These are phyloP conservation scores for Dryas octopetala DNA, from an alignment of 306 rosid genomes.

Conservation along the genomic window DNA sequence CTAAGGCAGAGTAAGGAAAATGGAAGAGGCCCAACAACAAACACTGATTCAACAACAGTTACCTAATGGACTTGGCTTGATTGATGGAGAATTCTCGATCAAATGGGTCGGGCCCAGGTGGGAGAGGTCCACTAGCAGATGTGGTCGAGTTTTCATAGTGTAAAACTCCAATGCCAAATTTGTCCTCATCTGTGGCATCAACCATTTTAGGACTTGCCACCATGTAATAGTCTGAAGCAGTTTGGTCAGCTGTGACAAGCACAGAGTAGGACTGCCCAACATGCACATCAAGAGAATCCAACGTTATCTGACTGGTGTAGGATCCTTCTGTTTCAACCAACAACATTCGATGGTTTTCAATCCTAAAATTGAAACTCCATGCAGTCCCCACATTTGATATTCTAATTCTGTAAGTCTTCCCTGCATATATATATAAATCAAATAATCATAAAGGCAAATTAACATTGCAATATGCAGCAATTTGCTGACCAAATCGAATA, in stretches of 20 bases:
- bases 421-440: constrained; percentile 27
- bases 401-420: constrained; percentile 58
- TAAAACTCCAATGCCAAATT: constrained; percentile 45
- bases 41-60: not conserved
- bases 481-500: too few species aligned
- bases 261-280: constrained; percentile 80
- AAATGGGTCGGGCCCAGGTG: constrained; percentile 57
- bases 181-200: not conserved
- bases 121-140: constrained; percentile 47
- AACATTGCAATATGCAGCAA: too few species aligned
- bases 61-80: constrained; percentile 60
- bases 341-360: constrained; percentile 51
- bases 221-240: constrained; percentile 50
- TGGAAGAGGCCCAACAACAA: too few species aligned
- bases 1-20: too few species aligned
- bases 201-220: constrained; percentile 63
- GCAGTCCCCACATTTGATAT: constrained; percentile 70
- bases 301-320: constrained; percentile 40
- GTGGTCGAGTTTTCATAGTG: constrained; percentile 52
- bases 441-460: not conserved
- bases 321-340: constrained; percentile 80
- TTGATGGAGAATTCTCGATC: constrained; percentile 45
- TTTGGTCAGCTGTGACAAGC: constrained; percentile 60
- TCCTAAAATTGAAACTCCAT: constrained; percentile 68
- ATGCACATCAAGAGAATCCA: constrained; percentile 69